These are phyloP conservation scores for Zygosaccharomyces pseudobailii DNA, from an alignment of 1,139 yeast genomes.

Conservation along the genomic window DNA sequence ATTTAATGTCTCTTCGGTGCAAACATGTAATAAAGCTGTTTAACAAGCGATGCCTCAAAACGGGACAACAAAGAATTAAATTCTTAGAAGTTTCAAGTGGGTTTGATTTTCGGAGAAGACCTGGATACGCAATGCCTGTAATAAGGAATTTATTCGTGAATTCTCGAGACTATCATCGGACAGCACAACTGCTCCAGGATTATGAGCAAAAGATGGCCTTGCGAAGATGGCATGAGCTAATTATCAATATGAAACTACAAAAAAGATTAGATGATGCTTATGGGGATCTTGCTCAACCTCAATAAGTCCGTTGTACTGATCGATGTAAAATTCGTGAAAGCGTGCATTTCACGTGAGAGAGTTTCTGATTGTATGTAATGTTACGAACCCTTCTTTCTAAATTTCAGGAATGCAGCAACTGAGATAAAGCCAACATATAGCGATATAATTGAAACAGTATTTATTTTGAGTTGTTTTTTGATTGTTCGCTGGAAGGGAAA, in stretches of 20 bases:
- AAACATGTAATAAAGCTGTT: constrained; percentile 5
- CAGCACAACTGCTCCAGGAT: constrained; percentile 7
- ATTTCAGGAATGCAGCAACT: not conserved
- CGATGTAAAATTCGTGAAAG: not conserved
- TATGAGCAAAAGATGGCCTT: constrained; percentile 9
- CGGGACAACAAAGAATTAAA: constrained; percentile 8
- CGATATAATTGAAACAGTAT: not conserved
- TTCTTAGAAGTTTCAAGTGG: constrained; percentile 27
- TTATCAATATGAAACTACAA: constrained; percentile 13
- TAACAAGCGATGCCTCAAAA: constrained; percentile 13
- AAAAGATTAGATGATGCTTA: constrained; percentile 13
- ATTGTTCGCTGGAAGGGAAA: too few relatives aligned
- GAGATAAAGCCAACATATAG: not conserved
- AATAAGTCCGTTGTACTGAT: not conserved
- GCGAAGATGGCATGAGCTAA: constrained; percentile 14
- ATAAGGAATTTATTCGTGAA: constrained; percentile 18
- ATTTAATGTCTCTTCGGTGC: constrained; percentile 6
- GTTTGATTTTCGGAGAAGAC: constrained; percentile 24
- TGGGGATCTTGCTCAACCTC: constrained; percentile 3
- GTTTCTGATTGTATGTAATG: not conserved
- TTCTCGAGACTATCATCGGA: constrained; percentile 10
- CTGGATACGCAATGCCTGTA: constrained; percentile 26
- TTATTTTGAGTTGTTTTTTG: too few relatives aligned
- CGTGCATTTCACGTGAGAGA: not conserved
- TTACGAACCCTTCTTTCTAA: not conserved